Evolutionary conservation across 352 stramenopile species (phyloP).

Genomic region (Pythium dissimile): DNA sequence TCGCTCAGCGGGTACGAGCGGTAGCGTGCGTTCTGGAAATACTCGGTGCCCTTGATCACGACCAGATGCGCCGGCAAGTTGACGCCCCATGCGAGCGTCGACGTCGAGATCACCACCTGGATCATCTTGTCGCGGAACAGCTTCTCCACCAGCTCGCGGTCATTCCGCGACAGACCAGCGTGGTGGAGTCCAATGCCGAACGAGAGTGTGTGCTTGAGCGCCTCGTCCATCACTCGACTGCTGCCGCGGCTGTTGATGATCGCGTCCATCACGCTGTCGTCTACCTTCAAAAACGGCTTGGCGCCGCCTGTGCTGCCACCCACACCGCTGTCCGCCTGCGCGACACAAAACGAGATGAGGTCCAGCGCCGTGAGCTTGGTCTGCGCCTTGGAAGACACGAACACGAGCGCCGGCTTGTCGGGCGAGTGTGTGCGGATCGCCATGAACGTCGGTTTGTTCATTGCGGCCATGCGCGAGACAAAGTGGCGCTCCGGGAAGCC

Average conservation of each 20-base stretch:
- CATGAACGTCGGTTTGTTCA: slow-evolving; percentile 99
- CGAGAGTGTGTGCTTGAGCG: slow-evolving; percentile 93
- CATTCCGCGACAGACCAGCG: slow-evolving; percentile 80
- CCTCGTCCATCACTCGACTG: slow-evolving; percentile 85
- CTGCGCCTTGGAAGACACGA: slow-evolving; percentile 98
- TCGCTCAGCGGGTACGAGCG: slow-evolving; percentile 98
- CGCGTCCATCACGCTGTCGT: slow-evolving; percentile 87
- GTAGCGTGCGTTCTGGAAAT: slow-evolving; percentile 93
- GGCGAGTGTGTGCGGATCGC: slow-evolving; percentile 95
- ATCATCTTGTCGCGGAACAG: slow-evolving; percentile 97
- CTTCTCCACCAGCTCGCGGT: slow-evolving; percentile 96
- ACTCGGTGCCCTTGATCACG: slow-evolving; percentile 98
- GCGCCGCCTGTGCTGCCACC: slow-evolving; percentile 75
- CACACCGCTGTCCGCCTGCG: slow-evolving; percentile 45
- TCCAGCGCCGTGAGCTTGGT: slow-evolving; percentile 97
- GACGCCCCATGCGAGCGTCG: slow-evolving; percentile 93
- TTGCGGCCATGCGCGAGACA: slow-evolving; percentile 97
- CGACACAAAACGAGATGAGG: slow-evolving; percentile 92
- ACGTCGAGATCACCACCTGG: slow-evolving; percentile 93
- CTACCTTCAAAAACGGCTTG: slow-evolving; percentile 93
- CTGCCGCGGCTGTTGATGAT: slow-evolving; percentile 61
- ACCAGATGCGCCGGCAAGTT: slow-evolving; percentile 98
- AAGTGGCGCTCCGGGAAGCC: slow-evolving; percentile 97
- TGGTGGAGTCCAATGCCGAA: slow-evolving; percentile 99
- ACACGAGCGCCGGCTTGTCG: slow-evolving; percentile 95